phyloP scores from a whole-genome alignment of 148 eudicot genomes.

The Amaranthus palmeri region DNA sequence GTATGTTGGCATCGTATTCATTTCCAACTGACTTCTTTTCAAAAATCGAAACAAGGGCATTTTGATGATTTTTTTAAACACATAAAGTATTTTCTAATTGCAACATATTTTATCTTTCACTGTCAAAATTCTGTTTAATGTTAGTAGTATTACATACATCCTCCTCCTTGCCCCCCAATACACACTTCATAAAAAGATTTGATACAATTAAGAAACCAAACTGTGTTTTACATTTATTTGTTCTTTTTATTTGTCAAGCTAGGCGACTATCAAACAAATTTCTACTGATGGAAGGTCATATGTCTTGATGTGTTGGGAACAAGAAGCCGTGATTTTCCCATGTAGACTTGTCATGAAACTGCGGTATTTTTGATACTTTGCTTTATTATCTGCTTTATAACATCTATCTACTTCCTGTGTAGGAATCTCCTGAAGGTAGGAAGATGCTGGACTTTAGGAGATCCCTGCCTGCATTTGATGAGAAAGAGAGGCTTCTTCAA shows the following conservation, averaged over 20 bases:
- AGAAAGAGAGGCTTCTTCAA: slow-evolving; percentile 94
- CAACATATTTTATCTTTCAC: neutral
- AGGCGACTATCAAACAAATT: neutral
- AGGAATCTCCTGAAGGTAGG: slow-evolving; percentile 98
- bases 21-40: neutral
- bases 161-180: no score
- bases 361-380: neutral
- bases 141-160: no score
- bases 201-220: neutral
- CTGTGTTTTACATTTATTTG: neutral
- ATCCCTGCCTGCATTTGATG: slow-evolving; percentile 84
- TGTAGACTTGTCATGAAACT: neutral
- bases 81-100: neutral
- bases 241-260: neutral
- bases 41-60: neutral
- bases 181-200: neutral
- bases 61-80: slow-evolving; percentile 1
- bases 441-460: slow-evolving; percentile 76
- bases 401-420: slow-evolving; percentile 13
- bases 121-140: neutral
- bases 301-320: neutral
- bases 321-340: no score
- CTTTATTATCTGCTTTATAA: no score
- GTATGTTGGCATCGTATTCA: slow-evolving; percentile 25
- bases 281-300: neutral